A percentile compares a stretch with the other conserved stretches of the same genome.
These are phyloP conservation scores for Fusarium nelsonii DNA, from an alignment of 2,329 filamentous ascomycete species.

Conservation along the genomic window DNA sequence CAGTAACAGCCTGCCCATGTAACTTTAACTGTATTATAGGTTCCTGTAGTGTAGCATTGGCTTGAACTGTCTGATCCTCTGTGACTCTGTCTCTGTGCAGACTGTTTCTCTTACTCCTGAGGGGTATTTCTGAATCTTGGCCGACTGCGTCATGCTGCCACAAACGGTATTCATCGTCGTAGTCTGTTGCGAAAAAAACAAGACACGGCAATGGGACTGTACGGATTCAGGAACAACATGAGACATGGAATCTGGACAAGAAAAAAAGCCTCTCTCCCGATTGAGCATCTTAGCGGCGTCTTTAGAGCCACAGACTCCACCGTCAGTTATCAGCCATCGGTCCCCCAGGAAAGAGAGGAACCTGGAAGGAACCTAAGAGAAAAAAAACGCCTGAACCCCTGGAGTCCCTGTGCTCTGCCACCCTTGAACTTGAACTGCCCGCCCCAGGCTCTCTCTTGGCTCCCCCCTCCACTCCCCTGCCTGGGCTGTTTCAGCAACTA, in stretches of 20 bases:
- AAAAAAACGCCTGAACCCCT: conserved; percentile 36
- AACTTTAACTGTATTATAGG: neutral
- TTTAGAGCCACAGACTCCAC: conserved; percentile 15
- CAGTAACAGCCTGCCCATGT: conserved; percentile 6
- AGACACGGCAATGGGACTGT: neutral
- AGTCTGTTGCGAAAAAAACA: conserved; percentile 7
- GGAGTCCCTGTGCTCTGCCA: conserved; percentile 34
- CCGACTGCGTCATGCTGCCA: conserved; percentile 7
- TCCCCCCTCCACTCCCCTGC: conserved; percentile 8
- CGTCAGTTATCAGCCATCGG: conserved; percentile 10
- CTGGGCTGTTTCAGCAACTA: conserved; percentile 34
- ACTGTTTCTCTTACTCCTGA: neutral
- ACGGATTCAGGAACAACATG: conserved; percentile 23
- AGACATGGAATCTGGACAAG: conserved; percentile 30
- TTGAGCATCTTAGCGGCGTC: conserved; percentile 27
- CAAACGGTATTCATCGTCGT: conserved; percentile 1
- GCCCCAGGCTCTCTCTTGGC: conserved; percentile 13
- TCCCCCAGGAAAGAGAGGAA: conserved; percentile 9
- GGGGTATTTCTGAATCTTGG: conserved; percentile 1
- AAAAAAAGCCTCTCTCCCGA: conserved; percentile 9
- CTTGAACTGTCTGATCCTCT: neutral
- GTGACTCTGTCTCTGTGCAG: no score
- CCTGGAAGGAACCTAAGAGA: no score
- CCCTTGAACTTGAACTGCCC: conserved; percentile 18
- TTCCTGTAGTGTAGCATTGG: conserved; percentile 1